Evolutionary conservation across 2,329 filamentous ascomycete genomes (phyloP).

Genomic region (Talaromyces sp.): DNA sequence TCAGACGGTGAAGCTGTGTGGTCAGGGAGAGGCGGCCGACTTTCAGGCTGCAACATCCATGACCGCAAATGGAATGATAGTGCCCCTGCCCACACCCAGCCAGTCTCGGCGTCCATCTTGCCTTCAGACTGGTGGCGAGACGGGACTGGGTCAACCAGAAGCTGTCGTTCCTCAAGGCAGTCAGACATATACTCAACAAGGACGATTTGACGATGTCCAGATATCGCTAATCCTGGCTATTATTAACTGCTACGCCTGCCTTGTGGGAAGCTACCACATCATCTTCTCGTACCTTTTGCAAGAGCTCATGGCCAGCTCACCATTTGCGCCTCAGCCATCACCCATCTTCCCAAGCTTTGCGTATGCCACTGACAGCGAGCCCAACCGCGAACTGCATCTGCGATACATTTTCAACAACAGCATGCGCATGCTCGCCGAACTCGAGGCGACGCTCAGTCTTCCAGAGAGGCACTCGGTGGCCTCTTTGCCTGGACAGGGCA

Average conservation of each 20-base stretch:
- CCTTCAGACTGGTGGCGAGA: neutral
- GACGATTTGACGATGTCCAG: conserved; percentile 10
- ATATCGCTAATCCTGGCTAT: conserved; percentile 9
- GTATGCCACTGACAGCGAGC: conserved; percentile 1
- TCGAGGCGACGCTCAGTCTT: conserved; percentile 10
- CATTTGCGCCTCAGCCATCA: conserved; percentile 6
- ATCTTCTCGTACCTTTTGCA: conserved; percentile 13
- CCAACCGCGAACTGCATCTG: conserved; percentile 9
- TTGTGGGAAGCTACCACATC: conserved; percentile 12
- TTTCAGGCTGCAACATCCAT: neutral
- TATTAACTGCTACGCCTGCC: conserved; percentile 14
- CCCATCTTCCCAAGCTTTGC: conserved; percentile 5
- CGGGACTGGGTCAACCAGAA: neutral
- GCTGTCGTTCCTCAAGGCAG: neutral
- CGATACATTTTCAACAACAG: conserved; percentile 9
- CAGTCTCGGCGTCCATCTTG: conserved; percentile 9
- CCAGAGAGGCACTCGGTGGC: conserved; percentile 9
- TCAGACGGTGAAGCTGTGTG: conserved; percentile 2
- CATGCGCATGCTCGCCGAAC: conserved; percentile 9
- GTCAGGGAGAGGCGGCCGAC: neutral
- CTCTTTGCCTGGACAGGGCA: neutral
- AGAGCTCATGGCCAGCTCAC: conserved; percentile 4
- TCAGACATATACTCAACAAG: neutral
- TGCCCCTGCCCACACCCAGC: conserved; percentile 4
- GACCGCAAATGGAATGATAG: neutral